Base-by-base conservation (phyloP, 1,139 yeast genomes). In the Debaryomyces sp. region DNA sequence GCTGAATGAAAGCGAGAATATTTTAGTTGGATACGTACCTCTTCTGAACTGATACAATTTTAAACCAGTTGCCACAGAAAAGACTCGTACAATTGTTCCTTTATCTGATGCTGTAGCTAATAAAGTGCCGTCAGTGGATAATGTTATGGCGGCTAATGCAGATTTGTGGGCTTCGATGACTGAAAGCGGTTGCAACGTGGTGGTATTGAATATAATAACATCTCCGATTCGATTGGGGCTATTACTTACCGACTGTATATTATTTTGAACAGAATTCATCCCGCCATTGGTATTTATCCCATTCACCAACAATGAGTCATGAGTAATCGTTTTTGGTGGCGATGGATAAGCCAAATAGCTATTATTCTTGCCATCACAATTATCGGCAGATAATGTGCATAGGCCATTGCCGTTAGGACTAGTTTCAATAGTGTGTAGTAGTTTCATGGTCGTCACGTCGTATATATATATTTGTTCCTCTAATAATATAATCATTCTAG, bases 81-180 rank as follows among this genome's bases (percentile, higher is more conserved):
- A 94, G 1, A 94, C 89, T 50, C 99, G 75, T 1, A 94, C 84
- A 41, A 94, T 90, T 0, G 99, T 94, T 4, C 99, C 99, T 63
- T 91, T 91, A 56, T 90, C 96, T 15, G 97, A 89, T 1, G 98
- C 97, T 0, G 98, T 91, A 1, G 98, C 97, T 44, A 94, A 72
- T 44, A 90, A 66, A 0, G 85, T 75, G 1, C 99, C 99, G 62
- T 91, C 96, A 41, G 77, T 74, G 55, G 94, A 89, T 47, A 94
- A 72, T 1, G 91, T 75, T 53, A 92, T 72, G 1, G 92, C 87
- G 0, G 97, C 92, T 47, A 94, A 73, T 12, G 88, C 82, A 1
- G 96, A 85, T 60, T 90, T 89, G 65, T 94, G 99, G 0, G 99
- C 99, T 60, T 90, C 97, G 35, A 94, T 85, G 2, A 92, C 96